Percentiles rank a stretch among this genome's conserved stretches.
These are phyloP conservation scores for Casuarina glauca DNA, from an alignment of 306 rosid genomes.

Conservation along the genomic window DNA sequence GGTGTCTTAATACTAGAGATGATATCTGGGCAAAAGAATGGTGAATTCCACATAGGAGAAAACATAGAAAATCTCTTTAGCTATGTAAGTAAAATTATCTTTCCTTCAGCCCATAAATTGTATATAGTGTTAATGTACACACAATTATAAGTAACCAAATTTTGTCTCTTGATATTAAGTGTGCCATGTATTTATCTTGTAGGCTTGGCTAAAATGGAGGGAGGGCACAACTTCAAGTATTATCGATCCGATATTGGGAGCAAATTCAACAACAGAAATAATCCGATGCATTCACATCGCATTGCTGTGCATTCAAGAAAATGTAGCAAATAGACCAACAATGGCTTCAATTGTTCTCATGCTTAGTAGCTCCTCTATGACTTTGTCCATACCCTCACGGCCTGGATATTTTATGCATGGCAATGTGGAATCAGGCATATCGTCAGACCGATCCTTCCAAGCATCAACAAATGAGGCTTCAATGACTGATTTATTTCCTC, in stretches of 20 bases:
- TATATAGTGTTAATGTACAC: too few species aligned
- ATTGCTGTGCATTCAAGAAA: neutral
- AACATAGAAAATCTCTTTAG: neutral
- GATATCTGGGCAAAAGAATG: neutral
- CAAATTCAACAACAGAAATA: neutral
- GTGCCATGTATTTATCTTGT: neutral
- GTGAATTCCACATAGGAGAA: neutral
- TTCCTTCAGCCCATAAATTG: neutral
- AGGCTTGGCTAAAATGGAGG: neutral
- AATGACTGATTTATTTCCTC: too few species aligned
- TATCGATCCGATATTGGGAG: neutral
- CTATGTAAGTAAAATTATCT: neutral
- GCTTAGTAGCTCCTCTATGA: neutral
- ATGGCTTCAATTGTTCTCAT: neutral
- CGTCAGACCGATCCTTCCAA: neutral
- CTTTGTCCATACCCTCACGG: neutral
- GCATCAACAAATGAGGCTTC: too few species aligned
- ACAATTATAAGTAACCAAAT: neutral
- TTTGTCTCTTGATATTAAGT: neutral
- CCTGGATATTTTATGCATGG: neutral
- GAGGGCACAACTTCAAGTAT: neutral
- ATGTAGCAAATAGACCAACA: neutral
- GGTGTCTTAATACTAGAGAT: neutral
- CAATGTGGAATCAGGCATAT: neutral
- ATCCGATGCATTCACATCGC: neutral